These are phyloP conservation scores for Paramecium biaurelia DNA, from an alignment of 73 alveolate genomes.

Conservation along the genomic window DNA sequence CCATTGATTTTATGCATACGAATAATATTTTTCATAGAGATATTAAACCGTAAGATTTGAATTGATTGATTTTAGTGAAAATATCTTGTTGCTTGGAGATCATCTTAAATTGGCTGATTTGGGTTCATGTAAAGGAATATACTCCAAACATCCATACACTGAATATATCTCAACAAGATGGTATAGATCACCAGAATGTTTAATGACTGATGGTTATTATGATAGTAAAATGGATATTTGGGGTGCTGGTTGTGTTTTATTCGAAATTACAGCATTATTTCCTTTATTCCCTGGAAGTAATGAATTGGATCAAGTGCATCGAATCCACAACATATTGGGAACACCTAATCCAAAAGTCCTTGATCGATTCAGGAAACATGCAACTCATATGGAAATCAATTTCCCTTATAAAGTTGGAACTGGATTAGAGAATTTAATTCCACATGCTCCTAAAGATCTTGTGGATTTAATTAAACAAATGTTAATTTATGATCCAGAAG, in stretches of 20 bases:
- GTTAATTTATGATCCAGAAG: conserved; percentile 87
- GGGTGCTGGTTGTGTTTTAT: conserved; percentile 96
- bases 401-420: conserved; percentile 74
- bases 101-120: conserved; percentile 89
- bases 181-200: conserved; percentile 87
- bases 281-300: conserved; percentile 90
- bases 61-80: conserved; percentile 61
- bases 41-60: conserved; percentile 82
- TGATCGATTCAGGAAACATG: conserved; percentile 74
- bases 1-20: conserved; percentile 90
- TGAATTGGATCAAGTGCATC: conserved; percentile 87
- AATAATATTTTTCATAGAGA: conserved; percentile 94
- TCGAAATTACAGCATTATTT: conserved; percentile 90
- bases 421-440: conserved; percentile 72
- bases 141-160: conserved; percentile 90
- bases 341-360: conserved; percentile 75
- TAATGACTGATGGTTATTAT: conserved; percentile 93
- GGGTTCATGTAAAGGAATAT: conserved; percentile 94
- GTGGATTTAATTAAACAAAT: conserved; percentile 71
- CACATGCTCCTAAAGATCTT: conserved; percentile 74
- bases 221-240: conserved; percentile 95
- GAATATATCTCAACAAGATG: conserved; percentile 90
- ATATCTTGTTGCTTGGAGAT: conserved; percentile 73
- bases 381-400: conserved; percentile 77
- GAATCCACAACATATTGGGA: conserved; percentile 83